phyloP scores from a whole-genome alignment of 179 eudicot species.

The Patellifolia procumbens region DNA sequence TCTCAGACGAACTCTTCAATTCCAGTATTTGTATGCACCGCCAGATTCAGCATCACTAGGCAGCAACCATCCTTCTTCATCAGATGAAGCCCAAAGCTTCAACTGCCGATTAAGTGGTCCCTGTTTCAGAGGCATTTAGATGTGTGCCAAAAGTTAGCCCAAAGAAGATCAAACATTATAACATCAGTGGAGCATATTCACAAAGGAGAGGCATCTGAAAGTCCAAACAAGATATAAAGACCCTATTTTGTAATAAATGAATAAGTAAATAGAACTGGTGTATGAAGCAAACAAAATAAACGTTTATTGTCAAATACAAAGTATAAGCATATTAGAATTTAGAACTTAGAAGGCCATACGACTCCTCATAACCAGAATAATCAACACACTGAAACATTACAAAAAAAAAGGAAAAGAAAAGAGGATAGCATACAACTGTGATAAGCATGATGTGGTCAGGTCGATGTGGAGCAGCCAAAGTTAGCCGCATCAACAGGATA shows the following conservation, averaged over 20 bases:
- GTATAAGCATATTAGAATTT: background rate
- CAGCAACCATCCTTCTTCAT: slow-evolving; percentile 98
- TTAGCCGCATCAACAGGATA: slow-evolving; percentile 90
- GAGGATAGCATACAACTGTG: slow-evolving; percentile 76
- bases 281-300: background rate
- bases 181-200: background rate
- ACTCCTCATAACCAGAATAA: background rate
- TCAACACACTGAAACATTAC: background rate
- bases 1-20: slow-evolving; percentile 68
- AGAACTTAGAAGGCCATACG: background rate
- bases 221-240: background rate
- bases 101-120: slow-evolving; percentile 88
- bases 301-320: background rate
- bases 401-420: background rate
- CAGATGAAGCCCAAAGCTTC: slow-evolving; percentile 85
- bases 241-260: background rate
- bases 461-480: slow-evolving; percentile 73
- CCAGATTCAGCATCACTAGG: slow-evolving; percentile 99
- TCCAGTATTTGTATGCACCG: slow-evolving; percentile 80
- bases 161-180: background rate
- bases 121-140: slow-evolving; percentile 35
- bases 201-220: background rate
- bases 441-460: slow-evolving; percentile 90
- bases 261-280: background rate
- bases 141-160: background rate